Evolutionary conservation across 768 basidiomycete genomes (phyloP).

Genomic region (Termitomyces sp.): DNA sequence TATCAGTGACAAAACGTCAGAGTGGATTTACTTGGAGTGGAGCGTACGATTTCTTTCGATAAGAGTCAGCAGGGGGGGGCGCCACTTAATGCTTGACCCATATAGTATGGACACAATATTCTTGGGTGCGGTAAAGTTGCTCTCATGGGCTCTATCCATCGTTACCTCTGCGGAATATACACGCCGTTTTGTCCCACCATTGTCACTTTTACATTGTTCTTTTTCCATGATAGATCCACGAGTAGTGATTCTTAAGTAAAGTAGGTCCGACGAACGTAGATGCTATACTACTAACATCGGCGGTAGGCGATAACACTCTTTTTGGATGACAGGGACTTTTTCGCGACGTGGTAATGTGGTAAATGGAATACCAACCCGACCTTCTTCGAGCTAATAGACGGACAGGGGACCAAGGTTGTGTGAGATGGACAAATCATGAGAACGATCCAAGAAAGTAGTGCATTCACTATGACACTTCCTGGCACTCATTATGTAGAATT

Average conservation of each 20-base stretch:
- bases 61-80: slow-evolving; percentile 1
- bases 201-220: too few species aligned
- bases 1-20: background rate
- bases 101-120: too few species aligned
- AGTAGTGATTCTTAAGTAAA: too few species aligned
- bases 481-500: background rate
- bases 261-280: background rate
- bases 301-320: background rate
- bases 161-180: background rate
- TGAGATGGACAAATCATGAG: background rate
- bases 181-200: background rate
- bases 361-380: background rate
- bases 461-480: too few species aligned
- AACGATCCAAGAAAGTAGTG: background rate
- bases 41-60: background rate
- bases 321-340: background rate
- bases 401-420: background rate
- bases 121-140: too few species aligned
- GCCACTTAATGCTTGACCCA: background rate
- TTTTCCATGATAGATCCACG: background rate
- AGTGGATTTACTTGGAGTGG: background rate
- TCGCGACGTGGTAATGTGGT: background rate
- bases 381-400: background rate
- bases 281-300: too few species aligned
- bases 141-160: too few species aligned